Conservation (phyloP, 2,329 filamentous ascomycete genomes). For the Cercospora sesami region DNA sequence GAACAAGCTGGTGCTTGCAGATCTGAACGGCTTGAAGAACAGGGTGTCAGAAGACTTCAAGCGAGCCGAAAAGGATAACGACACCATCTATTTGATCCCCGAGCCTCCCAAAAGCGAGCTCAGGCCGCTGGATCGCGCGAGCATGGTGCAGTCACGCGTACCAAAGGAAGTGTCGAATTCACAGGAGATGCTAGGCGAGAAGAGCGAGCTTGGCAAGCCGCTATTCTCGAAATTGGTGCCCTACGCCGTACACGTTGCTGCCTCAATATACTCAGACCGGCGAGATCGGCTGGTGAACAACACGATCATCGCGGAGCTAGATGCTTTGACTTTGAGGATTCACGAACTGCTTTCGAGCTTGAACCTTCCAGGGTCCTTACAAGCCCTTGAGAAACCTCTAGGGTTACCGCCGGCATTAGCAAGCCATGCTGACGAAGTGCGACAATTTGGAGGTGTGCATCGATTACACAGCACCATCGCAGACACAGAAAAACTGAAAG, state of each 20-base stretch:
- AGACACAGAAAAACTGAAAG: constrained; percentile 86
- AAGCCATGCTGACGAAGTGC: constrained; percentile 89
- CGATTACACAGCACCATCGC: constrained; percentile 76
- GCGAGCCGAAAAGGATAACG: constrained; percentile 92
- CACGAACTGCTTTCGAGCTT: constrained; percentile 77
- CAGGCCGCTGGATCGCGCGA: constrained; percentile 78
- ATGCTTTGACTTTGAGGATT: constrained; percentile 74
- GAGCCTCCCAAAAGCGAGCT: constrained; percentile 88
- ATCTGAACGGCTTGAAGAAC: constrained; percentile 78
- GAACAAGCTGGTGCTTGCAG: constrained; percentile 76
- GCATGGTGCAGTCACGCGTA: constrained; percentile 78
- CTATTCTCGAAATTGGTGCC: constrained; percentile 90
- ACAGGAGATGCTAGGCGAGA: constrained; percentile 73
- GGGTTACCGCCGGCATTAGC: constrained; percentile 81
- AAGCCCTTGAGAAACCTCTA: constrained; percentile 91
- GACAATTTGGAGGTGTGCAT: constrained; percentile 82
- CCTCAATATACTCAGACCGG: constrained; percentile 91
- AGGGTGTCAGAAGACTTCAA: constrained; percentile 85
- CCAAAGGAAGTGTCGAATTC: constrained; percentile 82
- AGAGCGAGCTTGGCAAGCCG: constrained; percentile 74
- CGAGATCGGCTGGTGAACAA: constrained; percentile 88
- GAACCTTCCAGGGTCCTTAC: constrained; percentile 86
- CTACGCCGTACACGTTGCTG: constrained; percentile 91
- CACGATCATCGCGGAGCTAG: constrained; percentile 80
- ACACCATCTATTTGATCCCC: constrained; percentile 84